Conservation (phyloP, 345 rosid genomes). For the Eucalyptus polybractea region DNA sequence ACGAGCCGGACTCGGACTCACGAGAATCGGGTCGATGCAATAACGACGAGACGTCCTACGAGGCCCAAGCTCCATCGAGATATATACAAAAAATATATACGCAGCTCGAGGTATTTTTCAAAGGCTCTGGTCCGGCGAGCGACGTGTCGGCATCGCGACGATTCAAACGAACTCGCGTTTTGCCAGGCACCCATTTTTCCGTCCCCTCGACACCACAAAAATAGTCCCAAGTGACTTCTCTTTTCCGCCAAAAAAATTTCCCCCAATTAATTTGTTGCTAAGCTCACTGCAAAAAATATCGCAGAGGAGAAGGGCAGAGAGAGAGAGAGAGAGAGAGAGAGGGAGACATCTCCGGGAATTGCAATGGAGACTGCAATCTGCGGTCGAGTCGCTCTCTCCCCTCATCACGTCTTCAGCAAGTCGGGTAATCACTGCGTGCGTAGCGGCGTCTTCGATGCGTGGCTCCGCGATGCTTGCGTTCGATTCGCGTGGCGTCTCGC, state of each 20-base stretch:
- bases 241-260: not conserved
- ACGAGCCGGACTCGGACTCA: not conserved
- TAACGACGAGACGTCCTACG: not conserved
- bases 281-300: not conserved
- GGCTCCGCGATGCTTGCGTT: not conserved
- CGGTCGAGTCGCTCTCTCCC: slow-evolving; percentile 6
- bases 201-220: not conserved
- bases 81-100: not conserved
- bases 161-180: not conserved
- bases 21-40: not conserved
- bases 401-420: not conserved
- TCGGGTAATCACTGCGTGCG: not conserved
- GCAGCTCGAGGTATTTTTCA: too few relatives aligned
- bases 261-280: not conserved
- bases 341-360: not conserved
- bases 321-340: not conserved
- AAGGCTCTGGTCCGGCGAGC: not conserved
- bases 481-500: not conserved
- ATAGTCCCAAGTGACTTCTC: not conserved
- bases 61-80: not conserved
- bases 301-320: not conserved
- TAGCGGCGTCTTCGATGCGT: not conserved
- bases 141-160: not conserved
- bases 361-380: slow-evolving; percentile 11
- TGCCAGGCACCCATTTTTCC: not conserved